These are phyloP conservation scores for Zygnema cylindricum DNA, from an alignment of 139 green algal genomes.

Conservation along the genomic window DNA sequence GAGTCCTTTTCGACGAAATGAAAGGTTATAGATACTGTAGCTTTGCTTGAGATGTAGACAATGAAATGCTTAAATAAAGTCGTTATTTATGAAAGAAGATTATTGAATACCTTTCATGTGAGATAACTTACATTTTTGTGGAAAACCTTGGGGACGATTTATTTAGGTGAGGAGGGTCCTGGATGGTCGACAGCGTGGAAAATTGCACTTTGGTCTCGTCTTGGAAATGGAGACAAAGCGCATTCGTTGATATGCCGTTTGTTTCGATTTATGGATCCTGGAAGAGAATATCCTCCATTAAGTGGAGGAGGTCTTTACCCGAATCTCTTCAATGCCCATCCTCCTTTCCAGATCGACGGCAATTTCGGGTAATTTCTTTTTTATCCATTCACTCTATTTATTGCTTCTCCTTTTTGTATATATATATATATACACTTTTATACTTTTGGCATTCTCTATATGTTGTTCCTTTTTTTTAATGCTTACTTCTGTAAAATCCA, in stretches of 20 bases:
- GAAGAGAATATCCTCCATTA: neutral
- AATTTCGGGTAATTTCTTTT: slow-evolving; percentile 7
- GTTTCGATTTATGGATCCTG: neutral
- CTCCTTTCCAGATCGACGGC: slow-evolving; percentile 27
- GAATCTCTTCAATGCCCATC: slow-evolving; percentile 14
- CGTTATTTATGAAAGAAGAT: too few species aligned
- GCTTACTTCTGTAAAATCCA: too few species aligned
- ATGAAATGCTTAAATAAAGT: too few species aligned
- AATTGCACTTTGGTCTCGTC: slow-evolving; percentile 9
- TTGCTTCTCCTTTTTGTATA: slow-evolving; percentile 2
- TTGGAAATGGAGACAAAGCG: neutral
- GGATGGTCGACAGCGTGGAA: slow-evolving; percentile 24
- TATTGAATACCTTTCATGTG: too few species aligned
- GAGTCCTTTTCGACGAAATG: too few species aligned
- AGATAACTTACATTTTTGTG: too few species aligned
- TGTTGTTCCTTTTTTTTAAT: neutral
- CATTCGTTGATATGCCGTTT: neutral
- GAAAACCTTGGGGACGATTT: too few species aligned
- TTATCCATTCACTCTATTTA: neutral
- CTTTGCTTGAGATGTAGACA: too few species aligned
- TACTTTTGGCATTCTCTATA: neutral
- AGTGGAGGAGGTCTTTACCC: neutral
- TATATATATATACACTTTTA: neutral
- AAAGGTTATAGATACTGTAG: too few species aligned
- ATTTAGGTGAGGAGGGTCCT: neutral